Conservation (phyloP, 352 stramenopile genomes). For the Halophytophthora polymorphica region DNA sequence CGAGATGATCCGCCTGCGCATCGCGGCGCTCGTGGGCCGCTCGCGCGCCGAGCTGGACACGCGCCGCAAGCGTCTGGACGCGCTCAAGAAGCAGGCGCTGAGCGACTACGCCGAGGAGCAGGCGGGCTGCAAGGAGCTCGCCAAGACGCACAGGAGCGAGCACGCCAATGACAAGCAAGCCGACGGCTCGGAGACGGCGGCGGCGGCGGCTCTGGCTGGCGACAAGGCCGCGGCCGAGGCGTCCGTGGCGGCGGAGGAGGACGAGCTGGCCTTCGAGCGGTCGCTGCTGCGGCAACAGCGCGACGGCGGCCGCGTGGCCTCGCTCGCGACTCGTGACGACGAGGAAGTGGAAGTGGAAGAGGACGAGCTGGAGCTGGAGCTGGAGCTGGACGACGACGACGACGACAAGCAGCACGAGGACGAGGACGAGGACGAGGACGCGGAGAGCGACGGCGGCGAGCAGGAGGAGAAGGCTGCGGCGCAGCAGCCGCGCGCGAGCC, state of each 20-base stretch:
- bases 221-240: conserved; percentile 16
- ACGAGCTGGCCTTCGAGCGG: conserved; percentile 38
- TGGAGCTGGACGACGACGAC: conserved; percentile 29
- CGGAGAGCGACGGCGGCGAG: conserved; percentile 20
- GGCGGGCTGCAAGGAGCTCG: conserved; percentile 14
- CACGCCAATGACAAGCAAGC: conserved; percentile 2
- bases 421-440: conserved; percentile 19
- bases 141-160: conserved; percentile 18
- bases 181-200: not conserved
- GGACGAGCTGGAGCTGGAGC: conserved; percentile 31
- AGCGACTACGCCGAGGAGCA: conserved; percentile 54
- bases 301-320: conserved; percentile 8
- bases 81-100: conserved; percentile 71
- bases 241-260: conserved; percentile 27
- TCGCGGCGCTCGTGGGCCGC: conserved; percentile 65
- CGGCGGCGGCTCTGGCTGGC: conserved; percentile 5
- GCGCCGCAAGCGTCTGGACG: conserved; percentile 59
- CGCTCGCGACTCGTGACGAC: conserved; percentile 11
- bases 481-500: no score
- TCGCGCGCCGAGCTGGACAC: conserved; percentile 68
- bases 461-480: not conserved
- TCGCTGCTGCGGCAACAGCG: conserved; percentile 27
- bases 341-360: conserved; percentile 32
- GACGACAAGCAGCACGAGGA: conserved; percentile 14
- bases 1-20: conserved; percentile 74